Conservation (phyloP, 2,329 filamentous ascomycete species). For the Ophidiomyces ophidiicola region DNA sequence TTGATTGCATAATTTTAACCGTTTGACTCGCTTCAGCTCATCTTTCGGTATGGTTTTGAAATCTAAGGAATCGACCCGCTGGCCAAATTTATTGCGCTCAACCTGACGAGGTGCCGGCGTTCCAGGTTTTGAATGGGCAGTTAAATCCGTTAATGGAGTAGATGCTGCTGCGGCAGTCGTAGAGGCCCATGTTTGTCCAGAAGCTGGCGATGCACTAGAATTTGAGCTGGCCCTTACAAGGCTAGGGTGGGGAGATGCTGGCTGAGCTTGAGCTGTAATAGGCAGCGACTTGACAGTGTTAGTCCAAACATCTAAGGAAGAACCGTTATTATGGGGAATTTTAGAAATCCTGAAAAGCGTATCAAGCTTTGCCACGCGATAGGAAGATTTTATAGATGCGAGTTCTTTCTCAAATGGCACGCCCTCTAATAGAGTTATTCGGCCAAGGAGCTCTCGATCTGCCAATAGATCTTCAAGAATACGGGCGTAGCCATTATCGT, state of each 20-base stretch:
- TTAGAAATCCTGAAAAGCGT: constrained; percentile 44
- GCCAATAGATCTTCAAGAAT: constrained; percentile 40
- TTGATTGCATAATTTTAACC: constrained; percentile 51
- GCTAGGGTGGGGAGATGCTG: constrained; percentile 25
- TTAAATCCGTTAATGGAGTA: constrained; percentile 29
- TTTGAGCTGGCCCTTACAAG: constrained; percentile 2
- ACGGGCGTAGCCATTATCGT: constrained; percentile 44
- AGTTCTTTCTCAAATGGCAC: constrained; percentile 45
- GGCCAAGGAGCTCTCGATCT: constrained; percentile 34
- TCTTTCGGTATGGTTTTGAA: constrained; percentile 42
- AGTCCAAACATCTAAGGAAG: constrained; percentile 15
- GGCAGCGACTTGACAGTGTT: constrained; percentile 11
- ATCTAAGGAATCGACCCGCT: constrained; percentile 45
- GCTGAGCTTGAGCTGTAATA: constrained; percentile 19
- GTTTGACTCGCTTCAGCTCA: constrained; percentile 49
- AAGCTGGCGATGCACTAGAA: constrained; percentile 15
- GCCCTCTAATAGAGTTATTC: constrained; percentile 46
- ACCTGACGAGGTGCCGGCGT: constrained; percentile 29
- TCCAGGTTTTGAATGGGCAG: constrained; percentile 25
- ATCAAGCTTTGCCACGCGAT: constrained; percentile 40
- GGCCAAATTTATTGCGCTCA: constrained; percentile 46
- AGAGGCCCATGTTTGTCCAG: constrained; percentile 25
- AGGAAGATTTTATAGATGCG: constrained; percentile 35
- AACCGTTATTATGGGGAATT: constrained; percentile 25
- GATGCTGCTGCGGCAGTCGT: constrained; percentile 28